Conservation (phyloP, 176 grass and related monocot genomes). For the Oryza officinalis region DNA sequence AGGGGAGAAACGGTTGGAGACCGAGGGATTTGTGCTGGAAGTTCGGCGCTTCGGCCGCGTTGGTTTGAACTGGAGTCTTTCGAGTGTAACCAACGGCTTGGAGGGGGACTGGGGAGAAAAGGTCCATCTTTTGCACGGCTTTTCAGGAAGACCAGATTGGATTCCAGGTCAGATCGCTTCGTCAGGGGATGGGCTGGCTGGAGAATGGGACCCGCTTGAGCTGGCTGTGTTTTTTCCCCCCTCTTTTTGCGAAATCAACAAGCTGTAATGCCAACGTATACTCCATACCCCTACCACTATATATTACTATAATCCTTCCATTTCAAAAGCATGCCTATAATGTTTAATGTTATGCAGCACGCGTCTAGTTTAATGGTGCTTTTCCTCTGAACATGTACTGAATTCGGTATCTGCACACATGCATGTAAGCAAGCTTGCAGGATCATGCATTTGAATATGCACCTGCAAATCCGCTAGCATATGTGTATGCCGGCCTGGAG, state of each 20-base stretch:
- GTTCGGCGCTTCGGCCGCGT: background rate
- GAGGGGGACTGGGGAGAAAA: background rate
- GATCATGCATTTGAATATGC: no score
- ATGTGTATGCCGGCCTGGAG: no score
- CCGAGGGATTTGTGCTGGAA: background rate
- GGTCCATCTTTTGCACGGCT: conserved; percentile 32
- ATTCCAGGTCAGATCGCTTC: background rate
- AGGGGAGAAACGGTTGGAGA: background rate
- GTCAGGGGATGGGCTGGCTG: background rate
- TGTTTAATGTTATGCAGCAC: no score
- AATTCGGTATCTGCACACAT: no score
- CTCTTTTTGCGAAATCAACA: background rate
- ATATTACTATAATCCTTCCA: no score
- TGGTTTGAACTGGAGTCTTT: conserved; percentile 45
- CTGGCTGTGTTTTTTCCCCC: background rate
- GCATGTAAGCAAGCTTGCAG: no score
- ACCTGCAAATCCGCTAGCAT: no score
- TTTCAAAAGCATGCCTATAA: no score
- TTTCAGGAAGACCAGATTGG: conserved; percentile 37
- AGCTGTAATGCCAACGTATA: background rate
- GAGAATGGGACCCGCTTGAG: background rate
- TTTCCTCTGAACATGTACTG: no score
- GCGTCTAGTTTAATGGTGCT: no score
- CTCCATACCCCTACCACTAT: no score
- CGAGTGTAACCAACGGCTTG: conserved; percentile 14